Conservation (phyloP, 371 early-diverging fungal species). For the Smittium culicis region DNA sequence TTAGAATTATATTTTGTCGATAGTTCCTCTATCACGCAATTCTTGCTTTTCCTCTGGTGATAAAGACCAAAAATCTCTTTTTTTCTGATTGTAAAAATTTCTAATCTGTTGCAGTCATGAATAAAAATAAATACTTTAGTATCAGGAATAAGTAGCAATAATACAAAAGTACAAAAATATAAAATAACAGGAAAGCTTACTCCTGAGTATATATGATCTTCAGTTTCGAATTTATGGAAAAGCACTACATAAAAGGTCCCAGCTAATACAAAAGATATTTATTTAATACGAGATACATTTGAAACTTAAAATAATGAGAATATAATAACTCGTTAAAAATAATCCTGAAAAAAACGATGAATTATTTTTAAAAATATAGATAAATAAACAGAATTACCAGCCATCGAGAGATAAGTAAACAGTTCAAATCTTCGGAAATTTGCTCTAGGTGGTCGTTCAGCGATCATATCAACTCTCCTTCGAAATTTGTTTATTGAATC, state of each 20-base stretch:
- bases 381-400: too few relatives aligned
- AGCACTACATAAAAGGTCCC: not conserved
- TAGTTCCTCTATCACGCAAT: not conserved
- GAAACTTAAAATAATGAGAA: too few relatives aligned
- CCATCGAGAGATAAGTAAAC: not conserved
- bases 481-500: not conserved
- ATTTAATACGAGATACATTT: too few relatives aligned
- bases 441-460: not conserved
- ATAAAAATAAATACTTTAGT: not conserved
- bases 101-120: too few relatives aligned
- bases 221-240: not conserved
- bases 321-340: too few relatives aligned
- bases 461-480: not conserved
- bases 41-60: not conserved
- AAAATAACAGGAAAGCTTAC: not conserved
- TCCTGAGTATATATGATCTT: not conserved
- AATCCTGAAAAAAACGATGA: too few relatives aligned
- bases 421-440: not conserved
- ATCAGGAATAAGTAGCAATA: not conserved
- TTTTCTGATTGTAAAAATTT: not conserved
- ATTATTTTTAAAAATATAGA: too few relatives aligned
- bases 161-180: not conserved
- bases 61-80: not conserved
- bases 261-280: not conserved
- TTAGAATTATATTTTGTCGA: slow-evolving; percentile 1